These are phyloP conservation scores for Trichosporon sp. DNA, from an alignment of 1,284 basidiomycete species.

Conservation along the genomic window DNA sequence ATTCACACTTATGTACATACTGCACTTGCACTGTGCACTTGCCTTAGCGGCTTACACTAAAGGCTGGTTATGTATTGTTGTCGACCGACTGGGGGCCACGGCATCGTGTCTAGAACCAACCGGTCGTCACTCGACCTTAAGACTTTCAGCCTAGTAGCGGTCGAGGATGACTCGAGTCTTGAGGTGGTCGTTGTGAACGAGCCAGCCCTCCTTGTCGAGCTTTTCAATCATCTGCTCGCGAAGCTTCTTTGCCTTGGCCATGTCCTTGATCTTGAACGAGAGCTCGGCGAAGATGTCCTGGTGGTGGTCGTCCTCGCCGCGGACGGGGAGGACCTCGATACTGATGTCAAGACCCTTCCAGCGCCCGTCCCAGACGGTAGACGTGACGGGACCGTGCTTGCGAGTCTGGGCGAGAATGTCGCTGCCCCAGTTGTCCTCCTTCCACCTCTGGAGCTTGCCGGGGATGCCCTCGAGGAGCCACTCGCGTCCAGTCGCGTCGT, in stretches of 20 bases:
- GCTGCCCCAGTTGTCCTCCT: constrained; percentile 19
- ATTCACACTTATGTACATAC: constrained; percentile 6
- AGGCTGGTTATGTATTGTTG: not conserved
- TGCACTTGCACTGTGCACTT: not conserved
- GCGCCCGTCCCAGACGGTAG: constrained; percentile 17
- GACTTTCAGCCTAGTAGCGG: constrained; percentile 14
- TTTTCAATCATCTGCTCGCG: constrained; percentile 21
- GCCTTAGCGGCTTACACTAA: not conserved
- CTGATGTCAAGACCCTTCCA: constrained; percentile 20
- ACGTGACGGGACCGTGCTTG: constrained; percentile 23
- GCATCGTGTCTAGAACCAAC: too few species aligned
- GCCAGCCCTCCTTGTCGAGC: constrained; percentile 20
- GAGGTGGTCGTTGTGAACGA: constrained; percentile 23
- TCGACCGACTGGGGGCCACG: too few species aligned
- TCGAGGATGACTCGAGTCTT: constrained; percentile 25
- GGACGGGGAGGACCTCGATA: constrained; percentile 25
- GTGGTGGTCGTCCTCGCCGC: not conserved
- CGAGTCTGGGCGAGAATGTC: constrained; percentile 12
- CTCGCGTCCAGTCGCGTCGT: not conserved
- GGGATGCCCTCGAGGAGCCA: constrained; percentile 21
- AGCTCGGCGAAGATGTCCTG: constrained; percentile 23
- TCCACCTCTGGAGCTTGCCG: constrained; percentile 22
- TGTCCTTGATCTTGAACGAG: constrained; percentile 19
- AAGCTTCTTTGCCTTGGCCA: constrained; percentile 6
- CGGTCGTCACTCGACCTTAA: not conserved